phyloP scores from a whole-genome alignment of 805 yeast species.

The Saturnispora mendoncae region DNA sequence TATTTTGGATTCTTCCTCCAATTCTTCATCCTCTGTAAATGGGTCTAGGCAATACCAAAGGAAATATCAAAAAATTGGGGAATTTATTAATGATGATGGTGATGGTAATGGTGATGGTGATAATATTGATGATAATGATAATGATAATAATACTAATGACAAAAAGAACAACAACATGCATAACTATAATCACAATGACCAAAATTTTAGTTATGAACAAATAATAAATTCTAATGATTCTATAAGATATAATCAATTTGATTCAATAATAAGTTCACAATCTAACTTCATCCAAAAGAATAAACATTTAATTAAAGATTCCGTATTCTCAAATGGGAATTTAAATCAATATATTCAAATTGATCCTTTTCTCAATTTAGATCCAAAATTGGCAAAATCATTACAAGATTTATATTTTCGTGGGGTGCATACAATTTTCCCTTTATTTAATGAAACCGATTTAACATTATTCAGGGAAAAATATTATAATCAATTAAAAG shows the following conservation, averaged over 20 bases:
- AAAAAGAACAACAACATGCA: too few species aligned
- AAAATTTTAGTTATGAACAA: too few species aligned
- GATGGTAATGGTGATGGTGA: not conserved
- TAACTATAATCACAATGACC: too few species aligned
- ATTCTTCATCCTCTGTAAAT: not conserved
- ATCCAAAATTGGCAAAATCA: slow-evolving; percentile 40
- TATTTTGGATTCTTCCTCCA: slow-evolving; percentile 28
- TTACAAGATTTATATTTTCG: slow-evolving; percentile 49
- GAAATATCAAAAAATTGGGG: not conserved
- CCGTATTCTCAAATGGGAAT: slow-evolving; percentile 36
- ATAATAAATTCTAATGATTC: not conserved
- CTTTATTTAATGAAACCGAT: slow-evolving; percentile 44
- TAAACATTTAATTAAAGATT: slow-evolving; percentile 11
- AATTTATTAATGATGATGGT: not conserved
- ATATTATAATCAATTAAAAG: slow-evolving; percentile 28
- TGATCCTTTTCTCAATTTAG: slow-evolving; percentile 47
- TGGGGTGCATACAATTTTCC: slow-evolving; percentile 48
- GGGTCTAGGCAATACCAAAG: not conserved
- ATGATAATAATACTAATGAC: too few species aligned
- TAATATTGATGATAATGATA: not conserved
- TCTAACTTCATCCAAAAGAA: slow-evolving; percentile 5
- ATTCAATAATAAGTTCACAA: slow-evolving; percentile 3
- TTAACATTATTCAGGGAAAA: slow-evolving; percentile 42
- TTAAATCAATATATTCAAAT: slow-evolving; percentile 36
- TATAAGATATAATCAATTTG: slow-evolving; percentile 14